phyloP scores from a whole-genome alignment of 441 rosid genomes.

The Pelargonium fulgidum region DNA sequence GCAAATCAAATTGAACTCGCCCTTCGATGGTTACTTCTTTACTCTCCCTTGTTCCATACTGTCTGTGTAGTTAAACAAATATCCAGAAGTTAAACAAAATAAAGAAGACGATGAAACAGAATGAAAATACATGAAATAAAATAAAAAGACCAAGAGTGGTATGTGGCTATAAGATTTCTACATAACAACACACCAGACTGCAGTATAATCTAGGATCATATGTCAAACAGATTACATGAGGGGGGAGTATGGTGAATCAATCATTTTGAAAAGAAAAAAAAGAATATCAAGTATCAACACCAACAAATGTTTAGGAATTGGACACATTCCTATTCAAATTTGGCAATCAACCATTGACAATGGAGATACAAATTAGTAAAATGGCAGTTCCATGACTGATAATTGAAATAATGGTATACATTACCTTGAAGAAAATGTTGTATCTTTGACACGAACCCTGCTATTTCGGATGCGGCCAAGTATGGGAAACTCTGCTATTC shows the following conservation, averaged over 20 bases:
- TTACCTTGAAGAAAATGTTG: constrained; percentile 95
- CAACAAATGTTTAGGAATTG: too few relatives aligned
- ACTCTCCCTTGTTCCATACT: constrained; percentile 85
- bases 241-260: too few relatives aligned
- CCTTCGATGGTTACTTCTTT: constrained; percentile 95
- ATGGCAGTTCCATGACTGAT: constrained; percentile 6
- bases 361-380: neutral
- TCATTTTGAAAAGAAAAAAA: too few relatives aligned
- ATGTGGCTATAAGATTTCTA: neutral
- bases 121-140: neutral
- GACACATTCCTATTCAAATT: neutral
- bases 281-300: too few relatives aligned
- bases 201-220: too few relatives aligned
- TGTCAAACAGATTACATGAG: too few relatives aligned
- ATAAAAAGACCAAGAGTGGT: neutral
- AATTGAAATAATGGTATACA: neutral
- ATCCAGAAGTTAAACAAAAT: neutral
- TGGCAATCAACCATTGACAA: neutral
- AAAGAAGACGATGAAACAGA: neutral
- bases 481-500: constrained; percentile 79
- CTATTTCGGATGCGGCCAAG: constrained; percentile 88
- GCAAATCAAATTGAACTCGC: constrained; percentile 94
- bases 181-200: too few relatives aligned
- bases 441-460: constrained; percentile 78
- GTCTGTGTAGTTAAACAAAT: constrained; percentile 40